Percentiles rank a stretch among this genome's conserved stretches.
phyloP scores from a whole-genome alignment of 345 rosid species.

The Barbarea vulgaris region DNA sequence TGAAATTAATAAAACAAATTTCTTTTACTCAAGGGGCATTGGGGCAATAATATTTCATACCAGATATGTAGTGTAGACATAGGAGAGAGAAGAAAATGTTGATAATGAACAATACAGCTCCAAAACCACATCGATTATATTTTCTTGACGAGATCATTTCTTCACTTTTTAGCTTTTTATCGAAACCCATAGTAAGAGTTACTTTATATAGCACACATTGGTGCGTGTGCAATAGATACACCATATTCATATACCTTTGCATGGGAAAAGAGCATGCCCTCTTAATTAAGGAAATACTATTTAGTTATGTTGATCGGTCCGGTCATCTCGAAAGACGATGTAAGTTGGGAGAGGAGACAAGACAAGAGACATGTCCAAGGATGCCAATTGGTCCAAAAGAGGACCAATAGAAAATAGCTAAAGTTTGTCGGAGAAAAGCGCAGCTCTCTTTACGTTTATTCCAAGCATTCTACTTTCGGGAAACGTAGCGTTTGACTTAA shows the following conservation, averaged over 20 bases:
- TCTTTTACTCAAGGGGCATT: neutral
- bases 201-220: neutral
- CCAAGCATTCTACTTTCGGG: slow-evolving; percentile 5
- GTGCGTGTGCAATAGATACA: neutral
- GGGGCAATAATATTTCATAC: slow-evolving; percentile 5
- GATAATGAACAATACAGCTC: slow-evolving; percentile 28
- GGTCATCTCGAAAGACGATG: slow-evolving; percentile 17
- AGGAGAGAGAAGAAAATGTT: slow-evolving; percentile 23
- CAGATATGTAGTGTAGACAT: slow-evolving; percentile 19
- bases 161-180: neutral
- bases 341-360: slow-evolving; percentile 4
- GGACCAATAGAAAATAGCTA: slow-evolving; percentile 20
- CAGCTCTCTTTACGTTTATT: neutral
- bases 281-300: too few relatives aligned
- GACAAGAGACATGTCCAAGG: slow-evolving; percentile 14
- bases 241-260: neutral
- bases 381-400: slow-evolving; percentile 20
- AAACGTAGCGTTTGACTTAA: slow-evolving; percentile 27
- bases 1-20: neutral
- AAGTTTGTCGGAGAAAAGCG: slow-evolving; percentile 24
- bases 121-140: slow-evolving; percentile 22
- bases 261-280: slow-evolving; percentile 31
- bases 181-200: neutral
- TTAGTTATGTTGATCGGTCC: neutral
- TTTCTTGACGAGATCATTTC: slow-evolving; percentile 28